phyloP scores from a whole-genome alignment of 1,139 yeast genomes.

The Lodderomyces jiufengensis region DNA sequence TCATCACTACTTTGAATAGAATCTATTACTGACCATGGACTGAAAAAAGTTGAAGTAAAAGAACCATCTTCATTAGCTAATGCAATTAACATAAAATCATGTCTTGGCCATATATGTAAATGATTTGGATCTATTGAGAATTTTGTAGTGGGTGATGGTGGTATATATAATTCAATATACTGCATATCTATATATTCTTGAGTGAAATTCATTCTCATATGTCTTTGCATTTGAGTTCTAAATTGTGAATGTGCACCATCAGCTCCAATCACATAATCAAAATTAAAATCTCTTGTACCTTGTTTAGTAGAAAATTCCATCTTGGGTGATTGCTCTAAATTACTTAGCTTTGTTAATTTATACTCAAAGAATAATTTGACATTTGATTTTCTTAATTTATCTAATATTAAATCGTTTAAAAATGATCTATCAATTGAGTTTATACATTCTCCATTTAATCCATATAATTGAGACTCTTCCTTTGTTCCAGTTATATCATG shows the following conservation, averaged over 20 bases:
- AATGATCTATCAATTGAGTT: constrained; percentile 79
- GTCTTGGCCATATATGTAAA: constrained; percentile 92
- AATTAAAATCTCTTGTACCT: constrained; percentile 21
- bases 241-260: constrained; percentile 85
- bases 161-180: constrained; percentile 76
- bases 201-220: constrained; percentile 61
- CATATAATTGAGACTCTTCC: constrained; percentile 70
- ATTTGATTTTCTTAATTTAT: constrained; percentile 48
- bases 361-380: constrained; percentile 54
- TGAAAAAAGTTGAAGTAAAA: constrained; percentile 86
- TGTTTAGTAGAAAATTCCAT: constrained; percentile 18
- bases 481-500: constrained; percentile 62
- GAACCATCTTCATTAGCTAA: constrained; percentile 82
- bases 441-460: constrained; percentile 79
- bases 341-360: constrained; percentile 45
- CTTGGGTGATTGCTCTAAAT: constrained; percentile 17
- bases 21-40: constrained; percentile 70
- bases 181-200: constrained; percentile 85
- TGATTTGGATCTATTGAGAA: constrained; percentile 68
- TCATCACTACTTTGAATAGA: constrained; percentile 40
- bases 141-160: constrained; percentile 35
- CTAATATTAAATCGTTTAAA: constrained; percentile 61
- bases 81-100: constrained; percentile 84
- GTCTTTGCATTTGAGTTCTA: constrained; percentile 65
- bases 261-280: constrained; percentile 71